Conservation (phyloP, 805 yeast species). For the Ogataea sp. region DNA sequence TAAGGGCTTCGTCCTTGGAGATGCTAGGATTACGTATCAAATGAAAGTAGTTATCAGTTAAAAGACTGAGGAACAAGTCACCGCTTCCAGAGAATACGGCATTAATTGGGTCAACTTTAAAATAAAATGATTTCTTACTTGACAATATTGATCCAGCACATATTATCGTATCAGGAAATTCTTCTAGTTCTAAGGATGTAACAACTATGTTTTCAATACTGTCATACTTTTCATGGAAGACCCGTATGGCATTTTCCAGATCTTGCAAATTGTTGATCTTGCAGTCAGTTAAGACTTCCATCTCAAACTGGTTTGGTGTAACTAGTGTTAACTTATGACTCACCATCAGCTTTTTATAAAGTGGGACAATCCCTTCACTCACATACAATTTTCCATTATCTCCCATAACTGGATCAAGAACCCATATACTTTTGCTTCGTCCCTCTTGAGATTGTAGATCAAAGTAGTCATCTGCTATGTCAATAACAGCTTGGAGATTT, state of each 20-base stretch:
- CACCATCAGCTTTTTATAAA: slow-evolving; percentile 39
- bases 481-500: slow-evolving; percentile 42
- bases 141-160: slow-evolving; percentile 31
- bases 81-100: slow-evolving; percentile 72
- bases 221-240: slow-evolving; percentile 35
- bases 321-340: slow-evolving; percentile 38
- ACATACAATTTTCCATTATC: slow-evolving; percentile 85
- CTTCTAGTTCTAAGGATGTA: slow-evolving; percentile 40
- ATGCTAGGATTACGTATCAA: slow-evolving; percentile 3
- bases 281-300: slow-evolving; percentile 47
- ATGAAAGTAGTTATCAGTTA: slow-evolving; percentile 31
- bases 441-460: too few relatives aligned
- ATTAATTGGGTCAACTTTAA: slow-evolving; percentile 38
- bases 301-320: slow-evolving; percentile 72
- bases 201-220: slow-evolving; percentile 48
- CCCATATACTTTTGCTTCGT: slow-evolving; percentile 37
- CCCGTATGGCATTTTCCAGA: slow-evolving; percentile 29
- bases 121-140: slow-evolving; percentile 17
- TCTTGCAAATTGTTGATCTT: slow-evolving; percentile 30
- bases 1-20: slow-evolving; percentile 13
- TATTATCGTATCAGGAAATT: slow-evolving; percentile 17
- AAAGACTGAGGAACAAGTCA: slow-evolving; percentile 57
- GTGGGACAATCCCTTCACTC: slow-evolving; percentile 41
- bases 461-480: slow-evolving; percentile 28
- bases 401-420: slow-evolving; percentile 88